A percentile compares a stretch with the other conserved stretches of the same genome.
phyloP scores from a whole-genome alignment of 176 grass and related monocot genomes.

The Cymbopogon citratus region DNA sequence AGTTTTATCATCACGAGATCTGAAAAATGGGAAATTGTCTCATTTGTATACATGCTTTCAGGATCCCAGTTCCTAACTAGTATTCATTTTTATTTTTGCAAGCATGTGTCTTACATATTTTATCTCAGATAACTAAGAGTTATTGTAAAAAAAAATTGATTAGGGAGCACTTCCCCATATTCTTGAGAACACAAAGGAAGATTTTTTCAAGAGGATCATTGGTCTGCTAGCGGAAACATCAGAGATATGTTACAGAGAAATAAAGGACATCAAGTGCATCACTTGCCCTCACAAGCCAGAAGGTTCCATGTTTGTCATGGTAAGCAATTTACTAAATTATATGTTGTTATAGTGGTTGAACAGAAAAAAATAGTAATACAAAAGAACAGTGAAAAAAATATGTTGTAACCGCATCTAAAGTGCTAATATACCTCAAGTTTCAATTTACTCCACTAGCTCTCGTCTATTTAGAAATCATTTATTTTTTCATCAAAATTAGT shows the following conservation, averaged over 20 bases:
- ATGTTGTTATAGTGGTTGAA: background rate
- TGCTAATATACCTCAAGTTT: background rate
- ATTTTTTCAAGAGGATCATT: conserved; percentile 60
- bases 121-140: background rate
- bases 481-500: background rate
- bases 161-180: conserved; percentile 70
- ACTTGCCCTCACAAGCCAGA: background rate
- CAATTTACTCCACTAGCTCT: background rate
- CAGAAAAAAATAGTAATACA: background rate
- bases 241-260: background rate
- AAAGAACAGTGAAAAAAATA: background rate
- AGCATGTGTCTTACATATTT: background rate
- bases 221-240: background rate
- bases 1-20: no score
- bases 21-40: background rate
- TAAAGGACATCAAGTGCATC: background rate
- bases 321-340: background rate
- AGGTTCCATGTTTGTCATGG: background rate
- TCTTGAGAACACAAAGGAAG: conserved; percentile 55
- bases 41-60: background rate
- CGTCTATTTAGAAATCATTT: background rate
- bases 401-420: background rate
- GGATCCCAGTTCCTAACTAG: background rate
- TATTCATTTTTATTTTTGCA: no score
- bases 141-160: background rate